A percentile compares a stretch with the other conserved stretches of the same genome.
Evolutionary conservation across 352 stramenopile species (phyloP).

Genomic region (Blastocystis sp.): DNA sequence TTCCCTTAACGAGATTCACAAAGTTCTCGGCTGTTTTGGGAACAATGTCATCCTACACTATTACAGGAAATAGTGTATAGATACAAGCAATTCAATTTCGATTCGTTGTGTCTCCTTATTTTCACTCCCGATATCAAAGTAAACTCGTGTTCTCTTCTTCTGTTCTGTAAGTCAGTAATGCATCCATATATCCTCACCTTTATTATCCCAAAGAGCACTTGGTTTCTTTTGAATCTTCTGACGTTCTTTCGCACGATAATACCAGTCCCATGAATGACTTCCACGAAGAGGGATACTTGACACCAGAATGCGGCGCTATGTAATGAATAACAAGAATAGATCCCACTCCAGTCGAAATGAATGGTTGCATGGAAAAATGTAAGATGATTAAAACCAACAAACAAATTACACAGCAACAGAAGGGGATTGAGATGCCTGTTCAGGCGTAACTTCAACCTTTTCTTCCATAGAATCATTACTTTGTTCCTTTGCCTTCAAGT

Average conservation of each 20-base stretch:
- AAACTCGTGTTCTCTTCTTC: slow-evolving; percentile 43
- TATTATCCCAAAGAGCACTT: slow-evolving; percentile 45
- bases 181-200: not conserved
- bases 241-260: slow-evolving; percentile 58
- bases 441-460: not conserved
- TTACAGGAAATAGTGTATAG: not conserved
- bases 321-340: not conserved
- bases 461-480: not conserved
- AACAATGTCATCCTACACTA: slow-evolving; percentile 53
- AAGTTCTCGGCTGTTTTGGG: slow-evolving; percentile 44
- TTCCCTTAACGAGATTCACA: slow-evolving; percentile 46
- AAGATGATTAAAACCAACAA: not conserved
- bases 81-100: slow-evolving; percentile 49
- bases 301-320: slow-evolving; percentile 19
- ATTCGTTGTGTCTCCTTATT: slow-evolving; percentile 37
- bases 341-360: slow-evolving; percentile 18
- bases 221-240: slow-evolving; percentile 56
- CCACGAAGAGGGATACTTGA: slow-evolving; percentile 41
- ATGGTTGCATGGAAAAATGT: slow-evolving; percentile 27
- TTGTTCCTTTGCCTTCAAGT: not conserved
- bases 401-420: not conserved
- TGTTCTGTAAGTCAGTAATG: slow-evolving; percentile 5
- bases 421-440: not conserved
- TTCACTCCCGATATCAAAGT: slow-evolving; percentile 36
- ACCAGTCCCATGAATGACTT: slow-evolving; percentile 54